These are phyloP conservation scores for Apiotrichum gamsii DNA, from an alignment of 1,284 basidiomycete species.

Conservation along the genomic window DNA sequence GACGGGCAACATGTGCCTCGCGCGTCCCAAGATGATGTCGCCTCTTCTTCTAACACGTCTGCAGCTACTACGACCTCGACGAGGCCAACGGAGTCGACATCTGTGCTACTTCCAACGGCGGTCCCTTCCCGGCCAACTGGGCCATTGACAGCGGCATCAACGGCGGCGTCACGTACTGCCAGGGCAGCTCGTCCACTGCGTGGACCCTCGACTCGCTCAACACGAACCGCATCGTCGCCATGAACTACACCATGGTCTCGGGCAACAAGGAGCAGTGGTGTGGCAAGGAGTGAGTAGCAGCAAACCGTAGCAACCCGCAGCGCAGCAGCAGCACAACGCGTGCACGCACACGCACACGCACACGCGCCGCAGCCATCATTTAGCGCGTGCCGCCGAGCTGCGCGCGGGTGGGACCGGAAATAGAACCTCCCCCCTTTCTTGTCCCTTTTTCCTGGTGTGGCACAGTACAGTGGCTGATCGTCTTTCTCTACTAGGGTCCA, in stretches of 20 bases:
- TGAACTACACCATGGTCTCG: conserved; percentile 18
- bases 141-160: conserved; percentile 14
- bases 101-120: conserved; percentile 13
- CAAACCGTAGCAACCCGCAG: no score
- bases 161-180: conserved; percentile 14
- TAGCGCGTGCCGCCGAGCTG: no score
- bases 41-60: not conserved
- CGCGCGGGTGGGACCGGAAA: no score
- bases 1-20: no score
- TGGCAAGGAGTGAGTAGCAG: conserved; percentile 12
- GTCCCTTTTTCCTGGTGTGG: no score
- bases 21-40: not conserved
- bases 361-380: no score
- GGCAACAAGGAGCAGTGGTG: conserved; percentile 18
- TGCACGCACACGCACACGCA: no score
- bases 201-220: conserved; percentile 6
- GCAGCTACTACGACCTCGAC: conserved; percentile 19
- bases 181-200: conserved; percentile 2
- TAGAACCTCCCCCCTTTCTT: no score
- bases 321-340: no score
- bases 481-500: conserved; percentile 12
- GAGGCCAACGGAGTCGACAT: conserved; percentile 4
- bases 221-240: conserved; percentile 19
- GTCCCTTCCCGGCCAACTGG: conserved; percentile 18
- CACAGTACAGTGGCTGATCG: no score